Conservation (phyloP, 2,329 filamentous ascomycete species). For the Ceratocystis harringtonii region DNA sequence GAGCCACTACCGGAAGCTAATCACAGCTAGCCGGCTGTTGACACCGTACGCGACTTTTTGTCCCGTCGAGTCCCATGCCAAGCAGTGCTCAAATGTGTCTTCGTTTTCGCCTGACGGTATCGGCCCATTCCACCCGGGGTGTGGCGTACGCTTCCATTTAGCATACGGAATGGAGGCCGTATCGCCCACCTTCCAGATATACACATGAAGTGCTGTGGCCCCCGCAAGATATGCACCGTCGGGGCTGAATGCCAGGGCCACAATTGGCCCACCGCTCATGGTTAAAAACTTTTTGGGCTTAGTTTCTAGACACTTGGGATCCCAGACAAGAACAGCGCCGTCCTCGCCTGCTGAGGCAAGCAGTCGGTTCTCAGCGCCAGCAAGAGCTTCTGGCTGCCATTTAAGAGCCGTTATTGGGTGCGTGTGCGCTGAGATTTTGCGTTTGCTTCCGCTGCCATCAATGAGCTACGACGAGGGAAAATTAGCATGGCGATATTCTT, state of each 20-base stretch:
- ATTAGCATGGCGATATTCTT: background rate
- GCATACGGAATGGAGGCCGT: constrained; percentile 39
- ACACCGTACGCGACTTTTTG: constrained; percentile 48
- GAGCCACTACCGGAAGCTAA: constrained; percentile 29
- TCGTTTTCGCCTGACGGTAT: constrained; percentile 35
- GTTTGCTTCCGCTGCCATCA: constrained; percentile 38
- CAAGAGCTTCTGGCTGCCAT: constrained; percentile 39
- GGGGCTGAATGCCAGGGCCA: constrained; percentile 46
- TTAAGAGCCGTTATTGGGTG: constrained; percentile 42
- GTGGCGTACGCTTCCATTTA: constrained; percentile 41
- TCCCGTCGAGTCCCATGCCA: constrained; percentile 48
- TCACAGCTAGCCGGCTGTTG: constrained; percentile 41
- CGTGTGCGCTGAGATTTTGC: constrained; percentile 43
- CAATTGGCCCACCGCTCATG: constrained; percentile 39
- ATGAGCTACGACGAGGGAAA: constrained; percentile 31
- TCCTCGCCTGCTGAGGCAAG: constrained; percentile 49
- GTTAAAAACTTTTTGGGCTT: constrained; percentile 46
- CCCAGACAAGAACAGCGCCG: constrained; percentile 48
- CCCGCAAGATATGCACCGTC: constrained; percentile 49
- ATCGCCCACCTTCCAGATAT: constrained; percentile 52
- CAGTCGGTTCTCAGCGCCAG: constrained; percentile 34
- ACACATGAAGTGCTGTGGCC: constrained; percentile 41
- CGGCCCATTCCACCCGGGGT: constrained; percentile 45
- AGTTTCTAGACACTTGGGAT: constrained; percentile 38
- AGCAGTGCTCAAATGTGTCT: constrained; percentile 45